Conservation (phyloP, 1,139 yeast species). For the Sugiyamaella pinicola region DNA sequence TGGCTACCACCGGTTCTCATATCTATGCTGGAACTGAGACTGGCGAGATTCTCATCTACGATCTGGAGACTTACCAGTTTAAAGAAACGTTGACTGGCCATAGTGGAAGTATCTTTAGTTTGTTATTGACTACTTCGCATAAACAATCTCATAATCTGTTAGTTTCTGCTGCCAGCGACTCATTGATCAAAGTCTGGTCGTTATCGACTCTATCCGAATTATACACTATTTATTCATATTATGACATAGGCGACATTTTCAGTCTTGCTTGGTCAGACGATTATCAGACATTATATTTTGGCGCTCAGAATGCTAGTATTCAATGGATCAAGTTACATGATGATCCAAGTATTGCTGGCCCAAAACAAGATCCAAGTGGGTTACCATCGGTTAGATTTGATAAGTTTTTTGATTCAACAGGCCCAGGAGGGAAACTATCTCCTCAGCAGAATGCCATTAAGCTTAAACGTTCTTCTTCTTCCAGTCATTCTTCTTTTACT, state of each 20-base stretch:
- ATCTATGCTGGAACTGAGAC: constrained; percentile 94
- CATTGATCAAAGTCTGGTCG: constrained; percentile 84
- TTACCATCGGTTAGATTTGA: constrained; percentile 83
- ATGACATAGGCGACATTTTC: constrained; percentile 93
- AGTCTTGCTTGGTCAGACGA: constrained; percentile 71
- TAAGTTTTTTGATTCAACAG: constrained; percentile 85
- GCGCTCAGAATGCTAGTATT: constrained; percentile 89
- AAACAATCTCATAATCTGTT: constrained; percentile 42
- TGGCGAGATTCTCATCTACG: constrained; percentile 75
- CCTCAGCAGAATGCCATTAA: constrained; percentile 39
- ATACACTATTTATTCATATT: constrained; percentile 75
- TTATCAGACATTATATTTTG: constrained; percentile 69
- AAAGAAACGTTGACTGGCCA: constrained; percentile 55
- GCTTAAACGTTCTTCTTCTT: constrained; percentile 4
- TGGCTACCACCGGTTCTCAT: constrained; percentile 62
- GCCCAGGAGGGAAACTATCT: constrained; percentile 67
- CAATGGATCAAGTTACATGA: constrained; percentile 62
- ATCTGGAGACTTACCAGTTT: constrained; percentile 63
- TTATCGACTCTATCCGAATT: constrained; percentile 45
- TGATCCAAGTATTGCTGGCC: constrained; percentile 22
- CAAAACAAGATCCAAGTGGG: constrained; percentile 30
- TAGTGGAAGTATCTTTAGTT: constrained; percentile 71
- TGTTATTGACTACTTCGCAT: constrained; percentile 50
- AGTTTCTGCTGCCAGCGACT: constrained; percentile 89
- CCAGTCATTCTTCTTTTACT: constrained; percentile 8